Evolutionary conservation across 1,284 basidiomycete species (phyloP).

Genomic region (Apiotrichum veenhuisii): DNA sequence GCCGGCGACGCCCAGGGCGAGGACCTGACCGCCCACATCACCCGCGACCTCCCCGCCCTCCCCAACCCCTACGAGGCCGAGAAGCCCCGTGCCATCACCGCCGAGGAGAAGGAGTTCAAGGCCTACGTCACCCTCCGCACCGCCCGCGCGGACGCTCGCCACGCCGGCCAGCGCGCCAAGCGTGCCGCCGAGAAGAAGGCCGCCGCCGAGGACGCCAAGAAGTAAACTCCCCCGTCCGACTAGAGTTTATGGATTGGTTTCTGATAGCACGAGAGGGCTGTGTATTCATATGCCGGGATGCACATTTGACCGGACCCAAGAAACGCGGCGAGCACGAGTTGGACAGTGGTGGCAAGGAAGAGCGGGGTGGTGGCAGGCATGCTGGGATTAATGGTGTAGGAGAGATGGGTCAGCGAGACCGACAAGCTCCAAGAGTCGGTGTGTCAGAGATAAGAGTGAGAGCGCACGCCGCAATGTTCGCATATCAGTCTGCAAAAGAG

Average conservation of each 20-base stretch:
- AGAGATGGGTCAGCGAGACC: no score
- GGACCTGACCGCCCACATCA: constrained; percentile 75
- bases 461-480: no score
- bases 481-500: no score
- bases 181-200: constrained; percentile 52
- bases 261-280: constrained; percentile 15
- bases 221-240: constrained; percentile 15
- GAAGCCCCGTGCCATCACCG: constrained; percentile 87
- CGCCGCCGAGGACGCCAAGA: constrained; percentile 47
- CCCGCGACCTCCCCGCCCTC: constrained; percentile 67
- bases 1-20: constrained; percentile 88
- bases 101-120: constrained; percentile 82
- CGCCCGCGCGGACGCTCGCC: constrained; percentile 76
- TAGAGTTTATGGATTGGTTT: constrained; percentile 17
- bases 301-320: constrained; percentile 20
- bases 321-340: neutral
- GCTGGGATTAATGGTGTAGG: neutral
- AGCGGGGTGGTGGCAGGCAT: no score
- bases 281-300: constrained; percentile 28
- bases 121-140: constrained; percentile 87
- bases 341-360: neutral
- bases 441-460: no score
- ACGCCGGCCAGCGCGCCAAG: constrained; percentile 82
- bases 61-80: constrained; percentile 68
- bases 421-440: no score